Evolutionary conservation across 805 yeast genomes (phyloP), one percentile per base, ranked within the genome.

Genomic region (Wickerhamomyces mucosus): DNA sequence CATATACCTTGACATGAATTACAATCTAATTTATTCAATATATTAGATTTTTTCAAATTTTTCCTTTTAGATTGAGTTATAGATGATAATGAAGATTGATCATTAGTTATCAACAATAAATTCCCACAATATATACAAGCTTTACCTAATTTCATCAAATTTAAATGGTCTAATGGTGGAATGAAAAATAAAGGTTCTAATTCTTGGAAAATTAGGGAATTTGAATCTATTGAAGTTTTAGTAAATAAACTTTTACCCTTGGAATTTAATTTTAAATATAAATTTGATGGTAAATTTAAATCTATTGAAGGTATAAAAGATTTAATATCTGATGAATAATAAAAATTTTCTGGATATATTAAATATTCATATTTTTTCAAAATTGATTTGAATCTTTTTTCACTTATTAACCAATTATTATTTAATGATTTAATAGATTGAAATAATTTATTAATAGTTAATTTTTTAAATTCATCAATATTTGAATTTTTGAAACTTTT

Each of bases 121-220:
- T 14, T 12, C 1, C 86, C 84, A 59, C 95, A 83, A 46, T 69
- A 66, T 2, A 83, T 61, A 51, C 95, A 83, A 4, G 83, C 81
- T 42, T 70, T 71, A 0, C 86, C 82, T 15, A 53, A 48, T 27
- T 67, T 61, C 42, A 80, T 70, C 36, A 80, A 55, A 23, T 69
- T 64, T 28, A 75, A 56, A 42, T 76, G 73, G 12, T 79, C 84
- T 39, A 82, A 59, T 3, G 80, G 83, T 3, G 89, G 83, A 1
- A 81, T 58, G 23, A 71, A 67, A 26, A 69, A 59, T 35, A 83
- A 61, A 6, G 85, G 72, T 1, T 58, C 61, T 10, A 51, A 43
- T 46, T 82, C 94, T 26, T 66, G 62, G 75, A 85, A 78, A 4
- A 83, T 48, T 33, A 66, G 43, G 4, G 57, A 72, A 11, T 76